Conservation (phyloP, 192 early-diverging fungal genomes). For the Radiomyces spectabilis region DNA sequence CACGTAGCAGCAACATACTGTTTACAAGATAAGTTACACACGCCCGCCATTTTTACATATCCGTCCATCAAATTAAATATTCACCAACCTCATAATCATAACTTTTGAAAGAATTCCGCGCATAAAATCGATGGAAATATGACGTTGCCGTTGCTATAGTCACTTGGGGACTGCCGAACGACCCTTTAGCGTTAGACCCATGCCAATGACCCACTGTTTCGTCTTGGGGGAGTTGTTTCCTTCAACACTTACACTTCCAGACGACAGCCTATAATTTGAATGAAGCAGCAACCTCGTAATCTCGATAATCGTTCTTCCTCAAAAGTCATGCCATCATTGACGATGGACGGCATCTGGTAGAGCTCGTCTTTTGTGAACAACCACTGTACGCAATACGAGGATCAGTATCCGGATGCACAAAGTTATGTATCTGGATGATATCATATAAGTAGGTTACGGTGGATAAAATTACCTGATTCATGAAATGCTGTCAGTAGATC, state of each 20-base stretch:
- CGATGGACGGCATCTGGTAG: slow-evolving; percentile 1
- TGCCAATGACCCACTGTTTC: background rate
- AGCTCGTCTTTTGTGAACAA: slow-evolving; percentile 8
- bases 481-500: too few relatives aligned
- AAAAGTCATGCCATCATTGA: slow-evolving; percentile 5
- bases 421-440: too few relatives aligned
- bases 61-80: background rate
- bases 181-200: background rate
- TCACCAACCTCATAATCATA: slow-evolving; percentile 57
- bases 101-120: slow-evolving; percentile 53
- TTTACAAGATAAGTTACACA: background rate
- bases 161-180: slow-evolving; percentile 35
- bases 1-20: slow-evolving; percentile 49
- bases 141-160: slow-evolving; percentile 58
- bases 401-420: too few relatives aligned
- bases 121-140: slow-evolving; percentile 70
- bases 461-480: too few relatives aligned
- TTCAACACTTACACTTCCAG: slow-evolving; percentile 37
- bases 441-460: too few relatives aligned
- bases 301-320: slow-evolving; percentile 28
- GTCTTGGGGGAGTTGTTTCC: background rate
- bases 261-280: slow-evolving; percentile 37
- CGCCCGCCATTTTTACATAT: background rate
- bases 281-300: slow-evolving; percentile 30
- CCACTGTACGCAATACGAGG: background rate